Evolutionary conservation across 108 stramenopile species (phyloP), one percentile per base, ranked within the genome.

Genomic region (Cyclotella sp.): DNA sequence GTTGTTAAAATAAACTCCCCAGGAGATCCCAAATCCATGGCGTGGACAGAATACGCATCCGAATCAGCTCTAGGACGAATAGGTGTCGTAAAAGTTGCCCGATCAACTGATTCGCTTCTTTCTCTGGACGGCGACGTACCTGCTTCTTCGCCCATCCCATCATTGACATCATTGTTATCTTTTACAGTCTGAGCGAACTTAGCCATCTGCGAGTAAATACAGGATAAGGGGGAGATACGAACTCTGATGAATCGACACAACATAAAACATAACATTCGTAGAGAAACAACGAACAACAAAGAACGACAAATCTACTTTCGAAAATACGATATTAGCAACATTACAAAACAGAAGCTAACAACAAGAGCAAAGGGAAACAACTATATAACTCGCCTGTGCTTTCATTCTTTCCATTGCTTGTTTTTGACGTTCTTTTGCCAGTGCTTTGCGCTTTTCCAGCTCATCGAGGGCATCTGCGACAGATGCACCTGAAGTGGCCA

Each of bases 401-500:
- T 88, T 83, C 89, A 93, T 91, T 64, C 70, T 79, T 27, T 77
- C 81, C 81, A 91, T 81, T 24, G 92, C 92, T 66, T 81, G 85
- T 47, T 87, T 26, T 53, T 68, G 67, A 51, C 49, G 67, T 52
- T 47, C 88, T 66, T 90, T 92, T 0, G 94, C 91, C 19, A 77
- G 57, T 43, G 85, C 76, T 68, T 88, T 87, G 12, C 88, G 72
- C 62, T 69, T 78, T 43, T 88, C 81, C 19, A 90, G 77, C n/a
- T 90, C 86, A 27, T 70, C 71, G 44, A 4, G 21, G n/a, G 24
- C 59, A 43, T 60, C 53, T 13, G n/a, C 41, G 14, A 29, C 47
- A 70, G 29, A 11, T 60, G 41, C 42, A 39, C 60, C 54, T 15
- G 61, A 1, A 30, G 13, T 30, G 34, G 30, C 13, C 60, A 39